Evolutionary conservation across 441 rosid genomes (phyloP), one percentile per base, ranked within the genome.

Genomic region (Geranium incanum): DNA sequence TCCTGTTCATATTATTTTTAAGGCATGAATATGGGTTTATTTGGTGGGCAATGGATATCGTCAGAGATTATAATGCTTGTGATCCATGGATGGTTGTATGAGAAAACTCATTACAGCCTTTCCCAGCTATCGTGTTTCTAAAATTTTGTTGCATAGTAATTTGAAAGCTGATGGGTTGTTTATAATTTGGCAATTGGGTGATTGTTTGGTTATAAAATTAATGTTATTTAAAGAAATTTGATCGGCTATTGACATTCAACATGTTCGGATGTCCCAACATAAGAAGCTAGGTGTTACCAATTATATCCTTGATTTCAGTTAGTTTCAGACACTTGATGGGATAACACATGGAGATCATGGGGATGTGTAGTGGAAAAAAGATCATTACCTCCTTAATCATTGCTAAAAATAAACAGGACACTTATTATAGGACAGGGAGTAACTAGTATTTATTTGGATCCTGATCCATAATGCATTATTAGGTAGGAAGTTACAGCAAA

Each of bases 1-100:
- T 55, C 62, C 6, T 5, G 63, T 57, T 4, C 63, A 57, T 57
- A 16, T 5, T 57, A 57, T 15, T 6, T 41, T 21, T 6, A 57
- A 19, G 63, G 19, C 63, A 57, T 57, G 63, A 16, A 19, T 57
- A 57, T 18, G 63, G 63, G 48, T 57, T 57, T 57, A 57, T 15
- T 57, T 6, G 21, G 63, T 57, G 28, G 19, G 63, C 8, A 57
- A 8, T 57, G 63, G 11, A n/a, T 57, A 57, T 57, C 19, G 15
- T 16, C 63, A 15, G 21, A 16, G 18, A 57, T 57, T 16, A 57
- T 57, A 19, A 57, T 50, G 57, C 57, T 0, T 13, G 57, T 50
- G 11, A 50, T 50, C 15, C 13, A 28, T 28, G 2, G 33, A 1
- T 28, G 33, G 57, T 3, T 50, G 57, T 12, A 16, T 5, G 15